A percentile compares a stretch with the other conserved stretches of the same genome.
Conservation (phyloP, 805 yeast genomes). For the Ogataea henricii region DNA sequence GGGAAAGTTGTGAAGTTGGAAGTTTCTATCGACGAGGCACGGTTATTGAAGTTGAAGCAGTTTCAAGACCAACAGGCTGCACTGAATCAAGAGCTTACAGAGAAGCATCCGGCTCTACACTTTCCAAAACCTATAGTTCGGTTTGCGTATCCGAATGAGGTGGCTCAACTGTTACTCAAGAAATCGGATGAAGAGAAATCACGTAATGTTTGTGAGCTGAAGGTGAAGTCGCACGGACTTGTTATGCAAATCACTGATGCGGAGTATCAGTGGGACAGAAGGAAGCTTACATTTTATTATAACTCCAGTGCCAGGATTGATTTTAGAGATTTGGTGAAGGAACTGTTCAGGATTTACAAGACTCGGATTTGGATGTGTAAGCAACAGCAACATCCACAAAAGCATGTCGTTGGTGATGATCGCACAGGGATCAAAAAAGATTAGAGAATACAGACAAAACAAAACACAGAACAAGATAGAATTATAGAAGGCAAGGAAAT, state of each 20-base stretch:
- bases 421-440: slow-evolving; percentile 1
- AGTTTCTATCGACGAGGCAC: slow-evolving; percentile 65
- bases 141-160: slow-evolving; percentile 62
- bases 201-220: slow-evolving; percentile 57
- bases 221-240: slow-evolving; percentile 52
- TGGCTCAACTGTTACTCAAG: slow-evolving; percentile 58
- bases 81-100: slow-evolving; percentile 40
- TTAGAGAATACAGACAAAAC: slow-evolving; percentile 3
- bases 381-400: slow-evolving; percentile 20
- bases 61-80: slow-evolving; percentile 73
- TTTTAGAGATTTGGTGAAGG: slow-evolving; percentile 75
- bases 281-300: slow-evolving; percentile 78
- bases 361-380: slow-evolving; percentile 86
- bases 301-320: slow-evolving; percentile 66
- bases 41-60: slow-evolving; percentile 64
- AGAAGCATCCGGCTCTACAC: slow-evolving; percentile 50
- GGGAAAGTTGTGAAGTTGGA: slow-evolving; percentile 64
- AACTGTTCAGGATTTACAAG: slow-evolving; percentile 71
- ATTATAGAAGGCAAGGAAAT: slow-evolving; percentile 10
- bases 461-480: slow-evolving; percentile 1
- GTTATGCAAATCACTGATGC: slow-evolving; percentile 69
- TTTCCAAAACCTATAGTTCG: slow-evolving; percentile 70
- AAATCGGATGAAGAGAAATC: slow-evolving; percentile 71
- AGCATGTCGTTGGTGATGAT: not conserved
- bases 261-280: slow-evolving; percentile 83